Evolutionary conservation across 805 yeast genomes (phyloP).

Genomic region (Teunomyces tritomae): DNA sequence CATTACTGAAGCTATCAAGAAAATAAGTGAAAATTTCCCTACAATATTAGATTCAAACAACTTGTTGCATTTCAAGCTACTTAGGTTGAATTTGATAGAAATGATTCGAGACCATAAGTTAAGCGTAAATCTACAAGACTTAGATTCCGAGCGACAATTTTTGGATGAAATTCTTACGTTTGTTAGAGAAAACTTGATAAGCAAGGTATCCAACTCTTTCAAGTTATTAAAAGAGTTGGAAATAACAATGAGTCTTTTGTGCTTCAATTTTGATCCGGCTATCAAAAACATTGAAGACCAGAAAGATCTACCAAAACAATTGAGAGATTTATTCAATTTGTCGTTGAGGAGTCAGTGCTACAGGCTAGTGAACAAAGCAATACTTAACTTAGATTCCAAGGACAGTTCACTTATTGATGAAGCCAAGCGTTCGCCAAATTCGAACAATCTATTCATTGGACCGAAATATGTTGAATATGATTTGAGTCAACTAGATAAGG

Average conservation of each 20-base stretch:
- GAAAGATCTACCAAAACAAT: conserved; percentile 50
- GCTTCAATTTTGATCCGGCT: conserved; percentile 44
- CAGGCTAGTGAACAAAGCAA: conserved; percentile 64
- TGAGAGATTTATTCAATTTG: conserved; percentile 56
- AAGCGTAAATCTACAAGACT: conserved; percentile 7
- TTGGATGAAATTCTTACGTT: conserved; percentile 54
- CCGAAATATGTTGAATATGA: conserved; percentile 21
- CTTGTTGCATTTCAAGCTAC: conserved; percentile 65
- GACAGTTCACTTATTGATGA: conserved; percentile 4
- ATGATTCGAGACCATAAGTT: conserved; percentile 59
- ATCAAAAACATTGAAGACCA: conserved; percentile 30
- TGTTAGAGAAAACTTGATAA: conserved; percentile 60
- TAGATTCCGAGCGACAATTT: conserved; percentile 43
- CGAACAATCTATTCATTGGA: conserved; percentile 16
- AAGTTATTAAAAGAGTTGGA: conserved; percentile 71
- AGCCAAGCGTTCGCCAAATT: not conserved
- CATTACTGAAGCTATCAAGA: conserved; percentile 55
- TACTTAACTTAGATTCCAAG: conserved; percentile 38
- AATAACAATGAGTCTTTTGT: conserved; percentile 76
- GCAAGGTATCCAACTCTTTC: conserved; percentile 56
- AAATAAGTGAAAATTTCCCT: conserved; percentile 60
- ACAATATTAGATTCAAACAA: conserved; percentile 62
- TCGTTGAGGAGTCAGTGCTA: conserved; percentile 66
- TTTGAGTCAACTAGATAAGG: conserved; percentile 9
- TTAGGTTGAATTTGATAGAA: conserved; percentile 75